Base-by-base conservation (phyloP, 1,139 yeast species). In the Martiniozyma asiatica region DNA sequence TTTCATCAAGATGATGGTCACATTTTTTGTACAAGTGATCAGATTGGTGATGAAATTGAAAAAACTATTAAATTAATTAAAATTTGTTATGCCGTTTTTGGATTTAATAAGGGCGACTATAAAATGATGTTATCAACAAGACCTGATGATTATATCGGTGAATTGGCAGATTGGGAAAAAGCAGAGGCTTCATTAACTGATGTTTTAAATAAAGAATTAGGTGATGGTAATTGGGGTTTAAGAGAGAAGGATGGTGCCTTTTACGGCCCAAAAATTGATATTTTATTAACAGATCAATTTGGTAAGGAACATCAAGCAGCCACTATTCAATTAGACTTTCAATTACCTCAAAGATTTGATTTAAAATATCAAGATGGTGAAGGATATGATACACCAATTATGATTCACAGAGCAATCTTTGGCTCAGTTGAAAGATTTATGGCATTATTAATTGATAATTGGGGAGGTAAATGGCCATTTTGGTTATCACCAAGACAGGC, bases 1-100 rank as follows among this genome's bases (percentile, higher is more conserved):
- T 92, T 92, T 63, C 98, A 92, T 53, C 99, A 92, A 58, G 99
- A 92, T 52, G 98, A 92, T 53, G 98, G 96, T 8, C 98, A 92
- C 50, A 89, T 92, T 26, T 92, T 92, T 59, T 92, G 99, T 55
- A 73, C 79, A 14, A 65, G 73, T 33, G 75, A 68, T 16, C 98
- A 92, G 55, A 79, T 92, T 33, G 74, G 73, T 44, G 56, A 59
- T 21, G 98, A 89, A 60, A 85, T 89, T 43, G 67, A 71, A 31
- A 76, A 74, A 33, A 75, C 80, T 25, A 76, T 89, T 47, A 81
- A 80, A 47, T 77, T 89, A 59, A 68, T 89, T 53, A 65, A 78
- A 49, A 71, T 66, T 43, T 71, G 84, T 28, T 89, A 89, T 53
- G 81, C 84, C 34, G 68, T 76, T 27, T 84, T 89, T 48, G 95